Base-by-base conservation (phyloP, 768 basidiomycete species). In the Pisolithus tinctorius region DNA sequence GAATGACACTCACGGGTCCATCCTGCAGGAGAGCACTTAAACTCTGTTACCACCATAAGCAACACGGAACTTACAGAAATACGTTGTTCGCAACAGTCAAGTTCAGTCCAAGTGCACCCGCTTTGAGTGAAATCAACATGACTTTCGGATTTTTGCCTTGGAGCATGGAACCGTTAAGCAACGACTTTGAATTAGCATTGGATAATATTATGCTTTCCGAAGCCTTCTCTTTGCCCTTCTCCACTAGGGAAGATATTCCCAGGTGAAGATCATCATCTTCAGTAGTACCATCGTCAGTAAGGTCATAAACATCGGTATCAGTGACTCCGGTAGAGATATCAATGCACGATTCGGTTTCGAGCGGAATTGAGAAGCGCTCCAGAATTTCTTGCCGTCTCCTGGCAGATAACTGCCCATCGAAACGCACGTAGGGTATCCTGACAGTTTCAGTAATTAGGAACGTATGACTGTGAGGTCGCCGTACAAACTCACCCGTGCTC, bases 11-110 rank as follows among this genome's bases (percentile, higher is more conserved):
- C 60, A 89, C 85, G 88, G 87, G 61, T 89, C 88, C 88, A 90
- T 89, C 34, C 86, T 88, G 55, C 29, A 45, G 29, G 26, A 51
- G 13, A 4, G 11, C 13, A 4, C 14, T 34, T 34, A 58, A 46
- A 27, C 27, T 55, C n/a, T 26, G 23, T 25, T 34, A 47, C 6
- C 10, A 26, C 25, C 14, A 40, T 6, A n/a, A 42, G 38, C 11
- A 52, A n/a, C 34, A 39, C 43, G 14, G 41, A 23, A 71, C 83
- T 70, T 60, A 88, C 86, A 90, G 67, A 60, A 83, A 87, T 8
- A 89, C 88, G 64, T 93, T 88, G 59, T 92, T 92, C 1, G 91
- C 92, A 17, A 86, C 90, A 23, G 91, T 93, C 56, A 93, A 67
- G 65, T 94, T 93, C 49, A 94, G 69, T 7, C 92, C 92, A 30